phyloP scores from a whole-genome alignment of 169 alveolate species.

The Plasmodium malariae region DNA sequence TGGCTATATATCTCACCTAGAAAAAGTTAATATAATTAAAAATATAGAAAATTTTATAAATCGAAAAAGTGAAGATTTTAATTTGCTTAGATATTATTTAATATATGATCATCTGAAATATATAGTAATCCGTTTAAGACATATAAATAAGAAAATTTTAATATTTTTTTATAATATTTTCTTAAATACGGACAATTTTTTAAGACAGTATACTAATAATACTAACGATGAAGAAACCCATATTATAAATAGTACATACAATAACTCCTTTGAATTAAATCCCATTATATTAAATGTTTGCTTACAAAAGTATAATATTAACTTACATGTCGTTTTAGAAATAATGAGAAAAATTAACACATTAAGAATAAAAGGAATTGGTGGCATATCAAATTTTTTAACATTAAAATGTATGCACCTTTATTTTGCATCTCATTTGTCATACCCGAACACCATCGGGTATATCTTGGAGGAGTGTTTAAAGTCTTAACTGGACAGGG shows the following conservation, averaged over 20 bases:
- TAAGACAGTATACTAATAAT: not conserved
- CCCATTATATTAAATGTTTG: slow-evolving; percentile 9
- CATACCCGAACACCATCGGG: slow-evolving; percentile 66
- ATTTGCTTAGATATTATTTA: slow-evolving; percentile 39
- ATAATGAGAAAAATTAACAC: slow-evolving; percentile 81
- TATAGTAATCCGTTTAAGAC: slow-evolving; percentile 49
- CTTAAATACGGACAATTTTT: slow-evolving; percentile 34
- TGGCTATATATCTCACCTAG: slow-evolving; percentile 82
- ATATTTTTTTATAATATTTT: slow-evolving; percentile 45
- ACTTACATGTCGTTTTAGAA: slow-evolving; percentile 26
- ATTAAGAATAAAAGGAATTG: slow-evolving; percentile 81
- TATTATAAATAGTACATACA: not conserved
- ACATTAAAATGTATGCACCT: slow-evolving; percentile 86
- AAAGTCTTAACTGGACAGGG: slow-evolving; percentile 17
- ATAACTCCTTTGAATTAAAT: slow-evolving; percentile 16
- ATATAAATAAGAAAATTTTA: slow-evolving; percentile 36
- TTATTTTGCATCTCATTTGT: slow-evolving; percentile 79
- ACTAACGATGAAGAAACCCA: not conserved
- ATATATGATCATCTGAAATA: slow-evolving; percentile 73
- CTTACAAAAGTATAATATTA: slow-evolving; percentile 16
- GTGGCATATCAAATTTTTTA: slow-evolving; percentile 82
- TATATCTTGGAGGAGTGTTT: slow-evolving; percentile 60
- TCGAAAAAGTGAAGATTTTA: slow-evolving; percentile 32
- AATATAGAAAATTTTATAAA: slow-evolving; percentile 76
- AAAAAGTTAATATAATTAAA: slow-evolving; percentile 81